phyloP scores from a whole-genome alignment of 78 protist genomes.

The Dictyostelium citrinum region DNA sequence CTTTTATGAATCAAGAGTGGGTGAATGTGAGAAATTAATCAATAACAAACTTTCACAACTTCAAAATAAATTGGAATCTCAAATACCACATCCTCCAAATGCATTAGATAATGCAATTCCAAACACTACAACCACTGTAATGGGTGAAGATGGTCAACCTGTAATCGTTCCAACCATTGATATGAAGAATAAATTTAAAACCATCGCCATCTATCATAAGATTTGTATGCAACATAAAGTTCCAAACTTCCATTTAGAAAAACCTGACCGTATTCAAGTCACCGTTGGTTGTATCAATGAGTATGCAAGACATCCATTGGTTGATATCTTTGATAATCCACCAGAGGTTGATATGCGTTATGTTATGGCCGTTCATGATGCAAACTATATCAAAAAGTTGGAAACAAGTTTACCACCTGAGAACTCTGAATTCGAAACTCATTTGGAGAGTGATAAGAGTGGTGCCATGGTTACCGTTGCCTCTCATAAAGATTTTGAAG shows the following conservation, averaged over 20 bases:
- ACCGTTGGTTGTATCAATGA: slow-evolving; percentile 38
- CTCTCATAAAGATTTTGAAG: slow-evolving; percentile 31
- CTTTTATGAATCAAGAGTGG: slow-evolving; percentile 48
- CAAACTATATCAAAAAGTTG: slow-evolving; percentile 54
- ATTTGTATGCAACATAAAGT: slow-evolving; percentile 69
- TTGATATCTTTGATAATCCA: slow-evolving; percentile 43
- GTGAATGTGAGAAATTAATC: slow-evolving; percentile 49
- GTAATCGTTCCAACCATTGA: background rate
- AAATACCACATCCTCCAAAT: slow-evolving; percentile 5
- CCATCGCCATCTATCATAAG: slow-evolving; percentile 49
- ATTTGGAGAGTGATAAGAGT: slow-evolving; percentile 41
- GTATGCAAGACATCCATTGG: slow-evolving; percentile 20
- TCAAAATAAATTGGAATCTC: background rate
- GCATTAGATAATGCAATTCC: background rate
- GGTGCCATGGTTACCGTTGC: slow-evolving; percentile 38
- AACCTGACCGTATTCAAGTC: slow-evolving; percentile 73
- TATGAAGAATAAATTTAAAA: slow-evolving; percentile 20
- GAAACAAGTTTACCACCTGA: slow-evolving; percentile 62
- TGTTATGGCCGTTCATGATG: slow-evolving; percentile 79
- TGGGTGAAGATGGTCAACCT: background rate
- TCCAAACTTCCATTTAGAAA: slow-evolving; percentile 76
- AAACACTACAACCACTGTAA: background rate
- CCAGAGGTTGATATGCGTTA: slow-evolving; percentile 50
- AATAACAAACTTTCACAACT: background rate
- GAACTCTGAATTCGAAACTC: slow-evolving; percentile 50